Evolutionary conservation across 2,329 filamentous ascomycete genomes (phyloP).

Genomic region (Arthrobotrys megalospora): DNA sequence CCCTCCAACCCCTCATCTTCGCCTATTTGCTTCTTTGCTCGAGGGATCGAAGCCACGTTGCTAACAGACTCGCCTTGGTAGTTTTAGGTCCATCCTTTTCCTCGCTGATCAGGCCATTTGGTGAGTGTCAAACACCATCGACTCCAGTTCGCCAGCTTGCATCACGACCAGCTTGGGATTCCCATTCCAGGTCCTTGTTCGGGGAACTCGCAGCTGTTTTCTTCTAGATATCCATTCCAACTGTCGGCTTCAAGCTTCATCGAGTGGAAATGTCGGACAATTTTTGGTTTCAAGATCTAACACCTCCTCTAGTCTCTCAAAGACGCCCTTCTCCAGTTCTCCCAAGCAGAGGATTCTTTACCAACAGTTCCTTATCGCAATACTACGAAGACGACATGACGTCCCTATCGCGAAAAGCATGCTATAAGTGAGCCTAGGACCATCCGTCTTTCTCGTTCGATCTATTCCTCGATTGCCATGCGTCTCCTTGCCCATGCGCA

Average conservation of each 20-base stretch:
- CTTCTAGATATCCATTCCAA: background rate
- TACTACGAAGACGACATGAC: slow-evolving; percentile 43
- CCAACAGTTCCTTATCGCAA: slow-evolving; percentile 36
- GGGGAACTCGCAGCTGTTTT: background rate
- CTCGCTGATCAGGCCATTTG: slow-evolving; percentile 43
- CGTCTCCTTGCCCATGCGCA: slow-evolving; percentile 55
- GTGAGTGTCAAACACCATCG: slow-evolving; percentile 34
- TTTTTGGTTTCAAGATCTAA: slow-evolving; percentile 45
- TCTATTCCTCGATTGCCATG: slow-evolving; percentile 27
- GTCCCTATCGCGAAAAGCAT: slow-evolving; percentile 65
- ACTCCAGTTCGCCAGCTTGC: background rate
- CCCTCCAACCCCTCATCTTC: background rate
- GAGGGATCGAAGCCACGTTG: slow-evolving; percentile 10
- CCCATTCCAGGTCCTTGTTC: background rate
- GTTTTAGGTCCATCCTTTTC: slow-evolving; percentile 11
- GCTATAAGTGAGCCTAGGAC: slow-evolving; percentile 64
- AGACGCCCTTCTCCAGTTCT: slow-evolving; percentile 27
- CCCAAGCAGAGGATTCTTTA: slow-evolving; percentile 22
- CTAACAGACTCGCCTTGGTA: slow-evolving; percentile 1
- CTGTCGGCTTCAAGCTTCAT: background rate
- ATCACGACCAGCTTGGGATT: background rate
- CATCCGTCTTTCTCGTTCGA: slow-evolving; percentile 41
- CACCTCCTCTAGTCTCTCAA: slow-evolving; percentile 10
- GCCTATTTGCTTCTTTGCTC: background rate
- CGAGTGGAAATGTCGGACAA: slow-evolving; percentile 5